Evolutionary conservation across 1,284 basidiomycete species (phyloP).

Genomic region (Marasmius sp.): DNA sequence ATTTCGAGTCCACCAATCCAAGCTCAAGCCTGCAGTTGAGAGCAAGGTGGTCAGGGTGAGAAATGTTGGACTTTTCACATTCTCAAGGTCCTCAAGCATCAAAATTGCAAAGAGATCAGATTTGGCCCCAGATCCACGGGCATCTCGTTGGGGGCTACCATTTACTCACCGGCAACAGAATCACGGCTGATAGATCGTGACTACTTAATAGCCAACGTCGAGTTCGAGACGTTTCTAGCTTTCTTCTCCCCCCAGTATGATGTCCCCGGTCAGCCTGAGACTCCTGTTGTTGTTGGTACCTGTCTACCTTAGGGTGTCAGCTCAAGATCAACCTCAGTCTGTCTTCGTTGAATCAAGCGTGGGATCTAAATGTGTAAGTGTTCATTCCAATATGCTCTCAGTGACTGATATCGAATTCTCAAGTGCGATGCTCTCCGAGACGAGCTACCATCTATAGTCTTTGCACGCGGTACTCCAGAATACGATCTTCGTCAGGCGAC

Average conservation of each 20-base stretch:
- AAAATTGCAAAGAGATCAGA: no score
- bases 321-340: neutral
- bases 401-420: neutral
- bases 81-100: no score
- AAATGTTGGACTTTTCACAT: no score
- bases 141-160: no score
- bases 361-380: neutral
- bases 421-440: slow-evolving; percentile 4
- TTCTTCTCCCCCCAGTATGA: neutral
- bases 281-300: neutral
- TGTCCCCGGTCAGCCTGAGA: neutral
- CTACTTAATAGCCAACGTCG: neutral
- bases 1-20: no score
- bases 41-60: no score
- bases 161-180: no score
- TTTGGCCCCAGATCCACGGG: no score
- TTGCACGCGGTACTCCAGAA: neutral
- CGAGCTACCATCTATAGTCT: neutral
- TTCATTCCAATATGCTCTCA: neutral
- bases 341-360: neutral
- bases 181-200: no score
- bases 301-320: neutral
- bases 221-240: neutral
- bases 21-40: no score
- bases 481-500: neutral